Evolutionary conservation across 352 stramenopile species (phyloP), one percentile per base, ranked within the genome.

Genomic region (Phytopythium kandeliae): DNA sequence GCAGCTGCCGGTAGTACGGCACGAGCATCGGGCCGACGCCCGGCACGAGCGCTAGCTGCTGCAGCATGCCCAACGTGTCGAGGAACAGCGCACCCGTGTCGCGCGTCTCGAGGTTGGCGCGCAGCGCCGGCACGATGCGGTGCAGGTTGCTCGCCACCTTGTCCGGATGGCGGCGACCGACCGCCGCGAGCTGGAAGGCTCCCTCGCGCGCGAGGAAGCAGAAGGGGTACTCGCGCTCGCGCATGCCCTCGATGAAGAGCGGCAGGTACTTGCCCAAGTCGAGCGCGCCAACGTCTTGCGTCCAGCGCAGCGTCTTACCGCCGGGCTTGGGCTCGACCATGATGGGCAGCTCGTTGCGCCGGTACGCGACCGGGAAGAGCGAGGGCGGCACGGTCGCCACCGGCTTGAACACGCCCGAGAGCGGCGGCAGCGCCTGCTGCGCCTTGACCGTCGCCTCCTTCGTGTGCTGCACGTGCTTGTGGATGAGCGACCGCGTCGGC

Each of bases 201-300:
- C 87, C 89, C 57, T 96, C 81, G 30, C 71, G 62, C 1, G 84
- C 78, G 38, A 96, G 63, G 50, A 96, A 96, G 51, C 59, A 76
- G 71, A 85, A 95, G 31, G 65, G 88, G 44, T 80, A 78, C 28
- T 65, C 48, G 16, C 69, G 69, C 57, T 96, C 89, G 15, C 84
- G 78, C 51, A 97, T 79, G 19, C 91, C 90, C 35, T 97, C 85
- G 34, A 97, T 74, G 60, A 97, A 97, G 17, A 97, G 65, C 28
- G 91, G 91, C 16, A 97, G 77, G 60, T 96, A 88, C 54, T 89
- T 88, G 34, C 63, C 46, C 51, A 91, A 96, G 66, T 96, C 86
- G 41, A 96, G 62, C 45, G 65, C 66, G 40, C 66, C 64, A 30
- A 92, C 62, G 40, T 79, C 62, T 28, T 81, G 50, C 6, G 64